Evolutionary conservation across 2,329 filamentous ascomycete genomes (phyloP).

Genomic region (Hypoxylon sp.): DNA sequence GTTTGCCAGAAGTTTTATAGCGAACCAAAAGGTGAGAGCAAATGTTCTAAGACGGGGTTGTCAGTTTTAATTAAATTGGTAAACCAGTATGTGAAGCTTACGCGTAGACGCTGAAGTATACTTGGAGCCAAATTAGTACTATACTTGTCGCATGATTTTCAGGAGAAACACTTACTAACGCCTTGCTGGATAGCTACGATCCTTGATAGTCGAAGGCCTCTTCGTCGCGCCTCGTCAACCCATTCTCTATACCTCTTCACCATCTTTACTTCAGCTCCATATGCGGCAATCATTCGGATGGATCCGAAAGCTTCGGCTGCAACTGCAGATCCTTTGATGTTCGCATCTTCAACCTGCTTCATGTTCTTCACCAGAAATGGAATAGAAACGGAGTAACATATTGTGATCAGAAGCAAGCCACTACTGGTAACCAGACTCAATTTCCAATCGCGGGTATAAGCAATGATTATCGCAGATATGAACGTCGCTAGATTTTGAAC

Average conservation of each 20-base stretch:
- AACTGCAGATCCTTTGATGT: conserved; percentile 65
- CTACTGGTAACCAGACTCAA: conserved; percentile 67
- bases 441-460: conserved; percentile 66
- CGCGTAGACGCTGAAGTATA: conserved; percentile 46
- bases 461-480: conserved; percentile 61
- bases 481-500: conserved; percentile 64
- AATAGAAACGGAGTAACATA: conserved; percentile 60
- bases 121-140: conserved; percentile 34
- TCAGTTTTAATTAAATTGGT: conserved; percentile 18
- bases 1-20: conserved; percentile 40
- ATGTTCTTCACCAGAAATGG: conserved; percentile 65
- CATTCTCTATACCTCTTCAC: conserved; percentile 61
- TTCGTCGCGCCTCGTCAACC: conserved; percentile 59
- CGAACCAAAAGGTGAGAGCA: conserved; percentile 46
- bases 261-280: conserved; percentile 66
- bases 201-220: conserved; percentile 41
- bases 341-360: conserved; percentile 59
- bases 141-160: neutral
- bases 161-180: conserved; percentile 38
- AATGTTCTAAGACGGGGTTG: conserved; percentile 40
- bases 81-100: conserved; percentile 17
- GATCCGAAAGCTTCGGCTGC: conserved; percentile 68
- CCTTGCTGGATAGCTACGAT: conserved; percentile 45
- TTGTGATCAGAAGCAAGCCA: conserved; percentile 63
- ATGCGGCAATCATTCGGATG: conserved; percentile 69